phyloP scores from a whole-genome alignment of 2,329 filamentous ascomycete species.

The Fusarium sp. region DNA sequence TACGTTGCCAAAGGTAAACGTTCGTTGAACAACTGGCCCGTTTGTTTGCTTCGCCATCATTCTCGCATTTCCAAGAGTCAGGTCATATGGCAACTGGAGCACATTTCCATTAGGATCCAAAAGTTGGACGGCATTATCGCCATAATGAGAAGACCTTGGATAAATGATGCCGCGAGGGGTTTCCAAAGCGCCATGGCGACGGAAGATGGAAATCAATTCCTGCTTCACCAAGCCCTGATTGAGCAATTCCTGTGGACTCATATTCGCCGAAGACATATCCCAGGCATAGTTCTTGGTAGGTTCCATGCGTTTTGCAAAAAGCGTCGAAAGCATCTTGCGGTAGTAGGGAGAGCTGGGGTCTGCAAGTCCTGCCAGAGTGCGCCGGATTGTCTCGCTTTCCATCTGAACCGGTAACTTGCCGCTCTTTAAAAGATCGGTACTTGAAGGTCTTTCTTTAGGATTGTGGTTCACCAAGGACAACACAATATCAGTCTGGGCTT shows the following conservation, averaged over 20 bases:
- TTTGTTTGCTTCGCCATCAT: slow-evolving; percentile 77
- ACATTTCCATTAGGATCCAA: slow-evolving; percentile 87
- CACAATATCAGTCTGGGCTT: slow-evolving; percentile 83
- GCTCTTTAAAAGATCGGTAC: slow-evolving; percentile 82
- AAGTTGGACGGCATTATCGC: slow-evolving; percentile 78
- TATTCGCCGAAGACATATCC: slow-evolving; percentile 72
- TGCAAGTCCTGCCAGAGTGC: slow-evolving; percentile 82
- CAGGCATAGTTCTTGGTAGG: slow-evolving; percentile 84
- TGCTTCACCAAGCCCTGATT: slow-evolving; percentile 80
- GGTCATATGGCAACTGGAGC: slow-evolving; percentile 91
- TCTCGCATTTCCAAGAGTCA: slow-evolving; percentile 89
- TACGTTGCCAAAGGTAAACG: slow-evolving; percentile 88
- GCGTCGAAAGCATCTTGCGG: slow-evolving; percentile 84
- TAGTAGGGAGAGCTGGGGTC: slow-evolving; percentile 90
- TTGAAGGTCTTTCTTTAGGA: slow-evolving; percentile 84
- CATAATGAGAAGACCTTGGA: slow-evolving; percentile 83
- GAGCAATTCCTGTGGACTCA: slow-evolving; percentile 70
- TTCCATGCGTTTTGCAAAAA: slow-evolving; percentile 81
- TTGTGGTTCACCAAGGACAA: slow-evolving; percentile 83
- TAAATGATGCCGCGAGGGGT: slow-evolving; percentile 79
- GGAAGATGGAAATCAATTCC: slow-evolving; percentile 80
- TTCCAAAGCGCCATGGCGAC: slow-evolving; percentile 89
- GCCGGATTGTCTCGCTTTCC: slow-evolving; percentile 89
- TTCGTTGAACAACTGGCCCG: slow-evolving; percentile 74
- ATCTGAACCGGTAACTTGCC: slow-evolving; percentile 90